A percentile compares a stretch with the other conserved stretches of the same genome.
Evolutionary conservation across 352 stramenopile species (phyloP).

Genomic region (Phytophthora litchii): DNA sequence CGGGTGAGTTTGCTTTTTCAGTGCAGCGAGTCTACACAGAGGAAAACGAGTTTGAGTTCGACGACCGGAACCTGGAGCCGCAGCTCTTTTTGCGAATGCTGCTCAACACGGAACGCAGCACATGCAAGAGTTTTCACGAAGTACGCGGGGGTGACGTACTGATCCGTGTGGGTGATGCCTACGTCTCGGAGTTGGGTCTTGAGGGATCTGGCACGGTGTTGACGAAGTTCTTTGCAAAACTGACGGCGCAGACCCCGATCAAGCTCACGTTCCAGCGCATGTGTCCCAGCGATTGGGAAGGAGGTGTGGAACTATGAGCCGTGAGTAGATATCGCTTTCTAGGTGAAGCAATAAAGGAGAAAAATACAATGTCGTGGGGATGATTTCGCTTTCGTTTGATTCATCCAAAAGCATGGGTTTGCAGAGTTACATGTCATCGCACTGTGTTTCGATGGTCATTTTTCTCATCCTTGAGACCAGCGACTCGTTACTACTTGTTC

Average conservation of each 20-base stretch:
- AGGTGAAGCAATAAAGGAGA: slow-evolving; percentile 10
- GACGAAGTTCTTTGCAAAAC: slow-evolving; percentile 73
- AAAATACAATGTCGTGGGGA: slow-evolving; percentile 15
- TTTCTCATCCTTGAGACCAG: slow-evolving; percentile 36
- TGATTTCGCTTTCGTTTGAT: slow-evolving; percentile 3
- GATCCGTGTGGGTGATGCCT: slow-evolving; percentile 58
- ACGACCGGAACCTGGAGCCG: slow-evolving; percentile 40
- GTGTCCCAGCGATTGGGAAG: slow-evolving; percentile 66
- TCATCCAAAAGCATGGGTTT: neutral
- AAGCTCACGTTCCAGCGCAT: slow-evolving; percentile 75
- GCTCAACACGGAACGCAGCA: slow-evolving; percentile 74
- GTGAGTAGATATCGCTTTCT: slow-evolving; percentile 2
- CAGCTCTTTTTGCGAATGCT: slow-evolving; percentile 75
- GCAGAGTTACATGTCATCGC: slow-evolving; percentile 4
- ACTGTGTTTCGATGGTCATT: slow-evolving; percentile 31
- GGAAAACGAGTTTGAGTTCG: slow-evolving; percentile 46
- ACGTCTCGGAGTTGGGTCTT: slow-evolving; percentile 70
- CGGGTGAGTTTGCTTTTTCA: slow-evolving; percentile 75
- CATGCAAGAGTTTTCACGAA: slow-evolving; percentile 64
- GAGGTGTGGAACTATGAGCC: slow-evolving; percentile 66
- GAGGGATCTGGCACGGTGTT: slow-evolving; percentile 58
- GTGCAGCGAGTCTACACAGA: slow-evolving; percentile 73
- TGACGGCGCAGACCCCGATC: slow-evolving; percentile 60
- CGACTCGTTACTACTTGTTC: slow-evolving; percentile 27
- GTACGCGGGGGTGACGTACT: slow-evolving; percentile 70